These are phyloP conservation scores for Pestalotiopsis sp. DNA, from an alignment of 2,329 filamentous ascomycete species.

Conservation along the genomic window DNA sequence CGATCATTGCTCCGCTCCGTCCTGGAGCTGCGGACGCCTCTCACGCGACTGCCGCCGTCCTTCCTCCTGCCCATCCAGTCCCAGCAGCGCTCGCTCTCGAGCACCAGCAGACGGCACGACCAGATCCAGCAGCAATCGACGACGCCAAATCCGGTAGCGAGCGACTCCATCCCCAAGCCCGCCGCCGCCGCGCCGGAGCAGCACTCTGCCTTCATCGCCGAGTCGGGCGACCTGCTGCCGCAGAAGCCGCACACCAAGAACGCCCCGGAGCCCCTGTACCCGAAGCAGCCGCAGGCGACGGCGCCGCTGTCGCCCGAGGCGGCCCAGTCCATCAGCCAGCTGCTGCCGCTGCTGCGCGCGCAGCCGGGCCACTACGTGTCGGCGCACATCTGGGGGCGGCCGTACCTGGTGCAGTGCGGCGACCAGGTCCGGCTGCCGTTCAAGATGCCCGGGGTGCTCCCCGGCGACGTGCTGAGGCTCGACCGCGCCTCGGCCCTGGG, in stretches of 20 bases:
- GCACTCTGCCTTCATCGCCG: conserved; percentile 8
- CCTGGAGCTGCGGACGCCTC: conserved; percentile 56
- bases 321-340: conserved; percentile 45
- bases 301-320: conserved; percentile 41
- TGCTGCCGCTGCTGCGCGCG: conserved; percentile 70
- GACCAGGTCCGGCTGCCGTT: conserved; percentile 78
- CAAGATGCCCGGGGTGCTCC: conserved; percentile 71
- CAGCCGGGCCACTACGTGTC: conserved; percentile 79
- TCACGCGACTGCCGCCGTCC: conserved; percentile 45
- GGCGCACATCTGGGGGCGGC: conserved; percentile 74
- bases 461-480: conserved; percentile 84
- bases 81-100: conserved; percentile 32
- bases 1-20: conserved; percentile 64
- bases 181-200: conserved; percentile 19
- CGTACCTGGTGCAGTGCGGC: conserved; percentile 77
- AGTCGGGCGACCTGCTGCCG: conserved; percentile 15
- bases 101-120: conserved; percentile 28
- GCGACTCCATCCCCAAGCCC: conserved; percentile 7
- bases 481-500: conserved; percentile 83
- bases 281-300: conserved; percentile 22
- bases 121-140: conserved; percentile 1
- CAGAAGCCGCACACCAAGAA: conserved; percentile 4
- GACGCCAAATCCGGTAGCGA: conserved; percentile 5
- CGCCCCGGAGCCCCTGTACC: conserved; percentile 13
- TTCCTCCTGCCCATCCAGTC: conserved; percentile 53